phyloP scores from a whole-genome alignment of 495 filamentous ascomycete genomes.

The Xylaria curta region DNA sequence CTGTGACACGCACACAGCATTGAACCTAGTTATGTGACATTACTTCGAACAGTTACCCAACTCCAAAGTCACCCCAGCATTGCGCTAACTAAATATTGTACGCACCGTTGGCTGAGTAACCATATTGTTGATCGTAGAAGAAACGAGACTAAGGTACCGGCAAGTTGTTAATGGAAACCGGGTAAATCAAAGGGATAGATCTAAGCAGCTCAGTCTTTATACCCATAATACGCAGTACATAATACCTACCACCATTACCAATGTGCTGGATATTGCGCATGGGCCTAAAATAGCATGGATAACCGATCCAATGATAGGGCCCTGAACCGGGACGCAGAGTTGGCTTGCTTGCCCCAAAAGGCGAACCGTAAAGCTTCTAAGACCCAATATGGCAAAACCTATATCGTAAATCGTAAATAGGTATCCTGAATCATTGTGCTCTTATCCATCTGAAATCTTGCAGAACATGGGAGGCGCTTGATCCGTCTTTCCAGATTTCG shows the following conservation, averaged over 20 bases:
- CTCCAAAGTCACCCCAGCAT: background rate
- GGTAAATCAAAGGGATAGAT: background rate
- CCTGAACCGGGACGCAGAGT: background rate
- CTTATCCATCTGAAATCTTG: background rate
- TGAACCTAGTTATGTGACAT: background rate
- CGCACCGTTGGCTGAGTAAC: background rate
- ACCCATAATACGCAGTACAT: too few relatives aligned
- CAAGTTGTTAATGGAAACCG: background rate
- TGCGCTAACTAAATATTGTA: background rate
- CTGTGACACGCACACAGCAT: background rate
- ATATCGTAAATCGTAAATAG: background rate
- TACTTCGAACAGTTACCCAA: background rate
- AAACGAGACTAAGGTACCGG: background rate
- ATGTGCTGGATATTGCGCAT: conserved; percentile 9
- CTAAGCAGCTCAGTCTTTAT: background rate
- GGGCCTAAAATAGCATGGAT: background rate
- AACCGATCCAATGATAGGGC: background rate
- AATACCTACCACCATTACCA: background rate
- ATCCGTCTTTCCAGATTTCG: background rate
- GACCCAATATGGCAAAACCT: background rate
- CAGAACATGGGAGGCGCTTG: background rate
- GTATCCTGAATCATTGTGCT: background rate
- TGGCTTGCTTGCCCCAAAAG: background rate
- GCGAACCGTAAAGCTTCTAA: background rate
- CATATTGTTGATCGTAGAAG: background rate